Percentiles rank a stretch among this genome's conserved stretches.
phyloP scores from a whole-genome alignment of 495 filamentous ascomycete species.

The Margaritispora aquatica region DNA sequence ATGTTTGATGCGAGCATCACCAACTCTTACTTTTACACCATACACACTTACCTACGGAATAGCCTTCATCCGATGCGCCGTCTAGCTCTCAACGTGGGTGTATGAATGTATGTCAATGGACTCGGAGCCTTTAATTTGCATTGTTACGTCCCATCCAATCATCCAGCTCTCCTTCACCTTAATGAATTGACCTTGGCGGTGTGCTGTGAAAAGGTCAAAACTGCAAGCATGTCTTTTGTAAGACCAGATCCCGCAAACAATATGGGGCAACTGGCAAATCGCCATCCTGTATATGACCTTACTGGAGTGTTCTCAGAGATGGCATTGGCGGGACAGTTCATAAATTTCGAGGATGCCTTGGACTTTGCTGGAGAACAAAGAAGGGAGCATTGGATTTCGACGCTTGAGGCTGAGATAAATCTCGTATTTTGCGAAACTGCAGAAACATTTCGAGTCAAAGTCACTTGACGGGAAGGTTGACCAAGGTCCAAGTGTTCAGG shows the following conservation, averaged over 20 bases:
- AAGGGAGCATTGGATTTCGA: neutral
- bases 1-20: neutral
- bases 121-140: neutral
- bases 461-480: too few relatives aligned
- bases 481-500: too few relatives aligned
- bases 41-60: neutral
- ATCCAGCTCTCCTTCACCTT: neutral
- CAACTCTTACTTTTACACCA: too few relatives aligned
- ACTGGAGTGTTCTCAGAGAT: too few relatives aligned
- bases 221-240: too few relatives aligned
- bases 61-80: neutral
- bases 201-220: neutral
- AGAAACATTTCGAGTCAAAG: too few relatives aligned
- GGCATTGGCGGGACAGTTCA: too few relatives aligned
- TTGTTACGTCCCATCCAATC: neutral
- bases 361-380: neutral
- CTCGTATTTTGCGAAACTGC: too few relatives aligned
- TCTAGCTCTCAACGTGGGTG: neutral
- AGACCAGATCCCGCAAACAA: too few relatives aligned
- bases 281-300: too few relatives aligned
- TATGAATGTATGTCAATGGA: neutral
- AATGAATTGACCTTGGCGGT: neutral
- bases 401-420: too few relatives aligned
- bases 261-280: too few relatives aligned
- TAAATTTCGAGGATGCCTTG: neutral